A percentile compares a stretch with the other conserved stretches of the same genome.
Evolutionary conservation across 306 rosid species (phyloP).

Genomic region (Rosa chinensis): DNA sequence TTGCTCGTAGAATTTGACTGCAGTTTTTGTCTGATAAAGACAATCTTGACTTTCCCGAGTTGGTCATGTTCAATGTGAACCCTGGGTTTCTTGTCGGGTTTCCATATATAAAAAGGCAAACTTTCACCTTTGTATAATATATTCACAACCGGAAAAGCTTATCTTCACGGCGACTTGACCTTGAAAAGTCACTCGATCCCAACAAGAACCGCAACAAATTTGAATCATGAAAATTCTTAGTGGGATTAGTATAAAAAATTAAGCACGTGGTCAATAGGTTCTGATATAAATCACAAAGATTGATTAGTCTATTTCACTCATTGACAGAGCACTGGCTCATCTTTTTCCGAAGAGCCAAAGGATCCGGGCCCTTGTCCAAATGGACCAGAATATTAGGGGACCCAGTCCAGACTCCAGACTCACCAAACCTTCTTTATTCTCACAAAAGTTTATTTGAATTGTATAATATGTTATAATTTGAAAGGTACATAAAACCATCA

Average conservation of each 20-base stretch:
- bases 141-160: neutral
- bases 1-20: constrained; percentile 26
- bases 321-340: neutral
- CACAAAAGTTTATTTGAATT: neutral
- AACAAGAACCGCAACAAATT: neutral
- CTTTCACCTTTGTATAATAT: no score
- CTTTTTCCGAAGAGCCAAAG: neutral
- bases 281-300: neutral
- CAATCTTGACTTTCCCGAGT: constrained; percentile 6
- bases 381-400: neutral
- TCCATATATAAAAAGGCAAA: neutral
- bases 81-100: neutral
- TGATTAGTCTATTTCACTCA: neutral
- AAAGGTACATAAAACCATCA: neutral
- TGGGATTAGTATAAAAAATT: neutral
- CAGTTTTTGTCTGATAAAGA: neutral
- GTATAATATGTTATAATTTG: neutral
- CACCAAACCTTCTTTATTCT: neutral
- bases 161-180: constrained; percentile 1
- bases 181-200: neutral
- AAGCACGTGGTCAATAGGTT: constrained; percentile 20
- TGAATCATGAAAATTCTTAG: neutral
- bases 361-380: neutral
- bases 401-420: neutral
- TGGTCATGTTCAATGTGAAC: neutral